phyloP scores from a whole-genome alignment of 371 early-diverging fungal species.

The Apophysomyces ossiformis region DNA sequence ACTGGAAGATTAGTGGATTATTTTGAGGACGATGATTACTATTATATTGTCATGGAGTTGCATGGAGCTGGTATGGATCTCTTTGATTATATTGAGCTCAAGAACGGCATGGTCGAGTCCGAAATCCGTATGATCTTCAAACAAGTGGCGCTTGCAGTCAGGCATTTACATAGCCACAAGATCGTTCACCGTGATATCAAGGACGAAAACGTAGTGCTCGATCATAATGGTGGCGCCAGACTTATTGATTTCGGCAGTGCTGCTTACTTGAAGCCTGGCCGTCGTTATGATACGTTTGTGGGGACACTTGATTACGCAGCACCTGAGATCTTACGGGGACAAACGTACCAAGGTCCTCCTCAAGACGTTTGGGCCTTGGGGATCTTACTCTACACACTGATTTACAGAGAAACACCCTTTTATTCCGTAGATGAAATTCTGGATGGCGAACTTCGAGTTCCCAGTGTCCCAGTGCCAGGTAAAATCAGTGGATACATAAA shows the following conservation, averaged over 20 bases:
- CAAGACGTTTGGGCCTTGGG: conserved; percentile 90
- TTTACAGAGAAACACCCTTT: conserved; percentile 84
- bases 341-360: conserved; percentile 74
- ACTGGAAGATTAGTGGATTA: conserved; percentile 45
- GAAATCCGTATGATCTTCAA: conserved; percentile 64
- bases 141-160: conserved; percentile 67
- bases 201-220: conserved; percentile 78
- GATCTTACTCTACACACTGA: conserved; percentile 79
- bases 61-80: conserved; percentile 73
- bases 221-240: conserved; percentile 56
- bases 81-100: conserved; percentile 77
- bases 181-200: conserved; percentile 84
- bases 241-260: conserved; percentile 81
- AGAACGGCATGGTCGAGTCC: conserved; percentile 56
- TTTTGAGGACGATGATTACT: conserved; percentile 71
- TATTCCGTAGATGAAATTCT: conserved; percentile 79
- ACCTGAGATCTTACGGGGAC: conserved; percentile 73
- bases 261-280: conserved; percentile 64
- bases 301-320: conserved; percentile 80
- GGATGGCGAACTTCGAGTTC: conserved; percentile 66
- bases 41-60: conserved; percentile 70
- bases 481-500: not conserved
- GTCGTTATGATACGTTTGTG: conserved; percentile 73
- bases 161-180: conserved; percentile 68
- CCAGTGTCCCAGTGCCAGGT: conserved; percentile 70